Evolutionary conservation across 1,139 yeast species (phyloP).

Genomic region (Magnusiomyces paraingens): DNA sequence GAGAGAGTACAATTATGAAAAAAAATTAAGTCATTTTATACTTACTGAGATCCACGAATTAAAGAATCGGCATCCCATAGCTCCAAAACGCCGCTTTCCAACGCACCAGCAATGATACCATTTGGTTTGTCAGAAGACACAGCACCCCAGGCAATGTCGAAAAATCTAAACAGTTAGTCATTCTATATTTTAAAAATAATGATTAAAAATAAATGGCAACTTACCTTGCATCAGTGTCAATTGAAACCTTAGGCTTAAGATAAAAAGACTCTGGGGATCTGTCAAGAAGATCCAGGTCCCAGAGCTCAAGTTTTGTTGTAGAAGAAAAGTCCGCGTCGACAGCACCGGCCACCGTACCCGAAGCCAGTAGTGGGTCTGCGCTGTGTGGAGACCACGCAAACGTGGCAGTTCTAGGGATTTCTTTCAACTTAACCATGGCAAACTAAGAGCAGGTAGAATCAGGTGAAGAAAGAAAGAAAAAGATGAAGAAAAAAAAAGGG

Average conservation of each 20-base stretch:
- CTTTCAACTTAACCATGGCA: constrained; percentile 74
- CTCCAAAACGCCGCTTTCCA: constrained; percentile 75
- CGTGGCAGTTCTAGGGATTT: constrained; percentile 79
- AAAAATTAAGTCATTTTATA: background rate
- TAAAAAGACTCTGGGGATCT: constrained; percentile 32
- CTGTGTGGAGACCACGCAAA: constrained; percentile 88
- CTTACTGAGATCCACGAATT: constrained; percentile 19
- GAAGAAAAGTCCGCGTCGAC: constrained; percentile 84
- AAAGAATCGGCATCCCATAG: constrained; percentile 57
- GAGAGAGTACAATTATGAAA: background rate
- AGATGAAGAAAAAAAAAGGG: background rate
- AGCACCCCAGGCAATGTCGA: constrained; percentile 81
- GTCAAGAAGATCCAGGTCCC: constrained; percentile 57
- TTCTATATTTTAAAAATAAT: background rate
- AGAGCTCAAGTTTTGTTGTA: constrained; percentile 66
- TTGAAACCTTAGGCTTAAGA: constrained; percentile 47
- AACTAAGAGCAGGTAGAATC: background rate
- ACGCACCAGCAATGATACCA: constrained; percentile 79
- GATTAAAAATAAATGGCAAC: constrained; percentile 10
- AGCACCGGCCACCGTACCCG: constrained; percentile 94
- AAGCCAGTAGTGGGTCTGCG: constrained; percentile 65
- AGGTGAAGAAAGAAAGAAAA: background rate
- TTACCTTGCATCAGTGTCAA: constrained; percentile 42
- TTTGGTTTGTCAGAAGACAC: constrained; percentile 48
- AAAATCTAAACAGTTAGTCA: constrained; percentile 41